These are phyloP conservation scores for Phialophora macrospora DNA, from an alignment of 2,329 filamentous ascomycete species.

Conservation along the genomic window DNA sequence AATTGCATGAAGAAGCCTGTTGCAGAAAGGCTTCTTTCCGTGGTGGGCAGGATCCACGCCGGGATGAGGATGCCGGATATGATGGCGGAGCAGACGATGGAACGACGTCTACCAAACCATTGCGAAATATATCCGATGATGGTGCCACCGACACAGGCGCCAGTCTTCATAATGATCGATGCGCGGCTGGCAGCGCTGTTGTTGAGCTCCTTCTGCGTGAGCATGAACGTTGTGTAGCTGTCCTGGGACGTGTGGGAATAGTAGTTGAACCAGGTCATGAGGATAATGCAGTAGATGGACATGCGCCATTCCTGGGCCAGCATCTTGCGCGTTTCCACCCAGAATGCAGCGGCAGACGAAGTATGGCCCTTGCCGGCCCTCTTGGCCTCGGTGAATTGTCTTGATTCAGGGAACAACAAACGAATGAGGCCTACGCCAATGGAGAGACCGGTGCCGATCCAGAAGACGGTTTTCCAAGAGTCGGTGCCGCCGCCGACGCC, in stretches of 20 bases:
- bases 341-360: conserved; percentile 60
- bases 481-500: conserved; percentile 64
- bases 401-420: conserved; percentile 72
- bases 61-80: conserved; percentile 72
- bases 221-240: conserved; percentile 81
- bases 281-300: conserved; percentile 74
- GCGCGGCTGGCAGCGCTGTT: conserved; percentile 70
- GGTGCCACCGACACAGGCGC: conserved; percentile 74
- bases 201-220: conserved; percentile 70
- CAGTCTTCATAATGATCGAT: conserved; percentile 80
- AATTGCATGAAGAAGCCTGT: conserved; percentile 57
- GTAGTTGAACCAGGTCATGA: conserved; percentile 77
- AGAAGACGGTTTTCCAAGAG: conserved; percentile 76
- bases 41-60: conserved; percentile 69
- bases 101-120: conserved; percentile 70
- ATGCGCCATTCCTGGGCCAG: conserved; percentile 73
- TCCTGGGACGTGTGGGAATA: conserved; percentile 82
- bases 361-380: conserved; percentile 48
- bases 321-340: conserved; percentile 71
- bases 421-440: conserved; percentile 68
- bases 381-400: conserved; percentile 73
- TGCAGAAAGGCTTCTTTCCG: conserved; percentile 41
- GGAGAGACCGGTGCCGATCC: conserved; percentile 61
- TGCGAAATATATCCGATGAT: conserved; percentile 76
- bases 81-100: conserved; percentile 64